phyloP scores from a whole-genome alignment of 2,329 filamentous ascomycete genomes.

The Calonectria hongkongensis region DNA sequence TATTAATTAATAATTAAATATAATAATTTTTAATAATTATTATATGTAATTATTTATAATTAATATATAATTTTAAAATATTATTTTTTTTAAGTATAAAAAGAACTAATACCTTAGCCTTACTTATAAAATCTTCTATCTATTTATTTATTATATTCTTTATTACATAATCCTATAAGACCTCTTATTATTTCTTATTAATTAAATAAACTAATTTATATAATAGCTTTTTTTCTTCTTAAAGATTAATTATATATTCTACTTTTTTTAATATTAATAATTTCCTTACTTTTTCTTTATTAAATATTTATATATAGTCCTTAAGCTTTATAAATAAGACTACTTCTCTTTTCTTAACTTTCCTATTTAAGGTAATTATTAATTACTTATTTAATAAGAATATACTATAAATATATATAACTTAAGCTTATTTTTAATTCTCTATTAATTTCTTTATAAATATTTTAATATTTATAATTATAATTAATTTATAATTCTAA shows the following conservation, averaged over 20 bases:
- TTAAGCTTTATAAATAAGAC: not conserved
- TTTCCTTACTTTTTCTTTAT: not conserved
- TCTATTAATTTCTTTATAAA: constrained; percentile 24
- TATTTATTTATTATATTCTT: constrained; percentile 35
- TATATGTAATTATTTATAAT: constrained; percentile 41
- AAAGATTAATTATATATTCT: constrained; percentile 36
- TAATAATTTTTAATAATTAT: constrained; percentile 40
- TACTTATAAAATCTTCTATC: constrained; percentile 34
- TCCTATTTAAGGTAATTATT: constrained; percentile 21
- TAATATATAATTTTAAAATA: constrained; percentile 40
- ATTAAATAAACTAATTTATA: constrained; percentile 39
- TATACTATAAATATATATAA: constrained; percentile 23
- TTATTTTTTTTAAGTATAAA: constrained; percentile 41
- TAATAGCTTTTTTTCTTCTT: constrained; percentile 17
- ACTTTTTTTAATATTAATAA: not conserved
- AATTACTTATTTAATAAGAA: not conserved
- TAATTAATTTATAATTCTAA: not conserved
- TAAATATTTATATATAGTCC: not conserved
- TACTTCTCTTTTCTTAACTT: constrained; percentile 7
- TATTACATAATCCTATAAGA: constrained; percentile 38
- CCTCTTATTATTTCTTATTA: constrained; percentile 32
- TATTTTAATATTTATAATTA: not conserved
- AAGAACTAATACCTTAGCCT: constrained; percentile 25
- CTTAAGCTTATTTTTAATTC: not conserved
- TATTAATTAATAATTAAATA: constrained; percentile 36